Evolutionary conservation across 2,329 filamentous ascomycete species (phyloP).

Genomic region (Fusarium transvaalense): DNA sequence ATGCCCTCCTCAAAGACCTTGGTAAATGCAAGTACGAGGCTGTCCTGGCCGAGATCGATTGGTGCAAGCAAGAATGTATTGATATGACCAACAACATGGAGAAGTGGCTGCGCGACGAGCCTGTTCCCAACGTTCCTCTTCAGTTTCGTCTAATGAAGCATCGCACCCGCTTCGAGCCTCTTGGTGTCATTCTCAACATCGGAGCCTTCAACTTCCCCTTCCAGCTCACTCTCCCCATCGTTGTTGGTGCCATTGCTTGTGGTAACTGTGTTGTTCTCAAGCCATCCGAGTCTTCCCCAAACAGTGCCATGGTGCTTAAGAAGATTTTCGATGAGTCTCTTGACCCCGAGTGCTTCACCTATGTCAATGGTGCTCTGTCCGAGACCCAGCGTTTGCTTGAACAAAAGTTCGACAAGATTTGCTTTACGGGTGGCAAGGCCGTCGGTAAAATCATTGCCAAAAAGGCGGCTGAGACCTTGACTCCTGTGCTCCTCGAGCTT

Average conservation of each 20-base stretch:
- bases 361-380: constrained; percentile 83
- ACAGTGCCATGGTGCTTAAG: constrained; percentile 81
- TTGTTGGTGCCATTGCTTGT: constrained; percentile 91
- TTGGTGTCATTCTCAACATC: constrained; percentile 87
- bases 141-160: constrained; percentile 77
- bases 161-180: constrained; percentile 85
- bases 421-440: constrained; percentile 85
- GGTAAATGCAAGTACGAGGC: constrained; percentile 83
- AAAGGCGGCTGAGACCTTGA: constrained; percentile 89
- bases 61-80: constrained; percentile 84
- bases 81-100: constrained; percentile 82
- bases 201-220: constrained; percentile 96
- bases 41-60: constrained; percentile 79
- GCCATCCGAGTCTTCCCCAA: constrained; percentile 85
- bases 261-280: constrained; percentile 93
- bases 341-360: constrained; percentile 79
- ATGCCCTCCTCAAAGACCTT: constrained; percentile 82
- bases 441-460: constrained; percentile 90
- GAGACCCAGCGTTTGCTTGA: constrained; percentile 87
- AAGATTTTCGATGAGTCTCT: constrained; percentile 81
- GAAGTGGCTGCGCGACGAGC: constrained; percentile 86
- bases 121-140: constrained; percentile 75
- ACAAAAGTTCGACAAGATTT: constrained; percentile 97
- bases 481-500: constrained; percentile 89
- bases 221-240: constrained; percentile 80